A percentile compares a stretch with the other conserved stretches of the same genome.
Conservation (phyloP, 768 basidiomycete species). For the Psilocybe cyanescens region DNA sequence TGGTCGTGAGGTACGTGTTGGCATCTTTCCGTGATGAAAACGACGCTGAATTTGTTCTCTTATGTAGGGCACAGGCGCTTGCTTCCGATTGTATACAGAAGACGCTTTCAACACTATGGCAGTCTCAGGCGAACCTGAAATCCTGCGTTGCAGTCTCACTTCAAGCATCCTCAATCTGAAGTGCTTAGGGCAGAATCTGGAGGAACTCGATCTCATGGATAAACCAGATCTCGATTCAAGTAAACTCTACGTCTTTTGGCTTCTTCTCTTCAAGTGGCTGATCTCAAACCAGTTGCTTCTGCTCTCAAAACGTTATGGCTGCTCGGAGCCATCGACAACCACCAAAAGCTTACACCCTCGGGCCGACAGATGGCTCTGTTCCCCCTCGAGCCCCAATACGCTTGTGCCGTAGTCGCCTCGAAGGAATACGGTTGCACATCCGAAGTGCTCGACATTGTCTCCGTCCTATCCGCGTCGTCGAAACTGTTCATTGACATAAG, state of each 20-base stretch:
- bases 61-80: constrained; percentile 73
- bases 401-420: constrained; percentile 82
- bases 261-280: neutral
- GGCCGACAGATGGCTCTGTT: constrained; percentile 89
- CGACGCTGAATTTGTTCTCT: neutral
- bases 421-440: constrained; percentile 69
- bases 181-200: constrained; percentile 80
- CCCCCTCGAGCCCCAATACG: constrained; percentile 86
- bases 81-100: constrained; percentile 94
- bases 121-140: constrained; percentile 81
- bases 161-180: constrained; percentile 86
- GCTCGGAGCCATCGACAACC: constrained; percentile 76
- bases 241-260: constrained; percentile 30
- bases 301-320: constrained; percentile 77
- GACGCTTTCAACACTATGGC: constrained; percentile 70
- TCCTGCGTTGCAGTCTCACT: constrained; percentile 83
- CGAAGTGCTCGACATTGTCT: constrained; percentile 85
- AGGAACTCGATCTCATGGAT: constrained; percentile 88
- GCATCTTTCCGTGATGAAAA: neutral
- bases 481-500: constrained; percentile 80
- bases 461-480: constrained; percentile 80
- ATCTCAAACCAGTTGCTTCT: constrained; percentile 47
- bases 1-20: constrained; percentile 76
- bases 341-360: constrained; percentile 65
- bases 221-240: constrained; percentile 75